phyloP scores from a whole-genome alignment of 225 moss, liverwort and hornwort species.

The Pleurozium schreberi region DNA sequence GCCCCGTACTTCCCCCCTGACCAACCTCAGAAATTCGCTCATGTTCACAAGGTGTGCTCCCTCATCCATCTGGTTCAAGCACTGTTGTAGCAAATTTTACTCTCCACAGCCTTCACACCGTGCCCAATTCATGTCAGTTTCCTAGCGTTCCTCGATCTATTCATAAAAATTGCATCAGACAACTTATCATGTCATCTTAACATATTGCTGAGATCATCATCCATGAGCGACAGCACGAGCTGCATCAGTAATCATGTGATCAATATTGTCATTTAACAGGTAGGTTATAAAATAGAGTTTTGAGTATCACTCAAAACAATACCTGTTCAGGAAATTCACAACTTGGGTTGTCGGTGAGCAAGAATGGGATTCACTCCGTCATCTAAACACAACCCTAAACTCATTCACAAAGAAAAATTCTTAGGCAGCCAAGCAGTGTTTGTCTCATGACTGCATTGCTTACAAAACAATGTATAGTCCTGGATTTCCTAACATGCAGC shows the following conservation, averaged over 20 bases:
- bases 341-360: neutral
- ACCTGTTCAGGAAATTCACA: neutral
- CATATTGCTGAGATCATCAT: neutral
- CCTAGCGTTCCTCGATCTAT: neutral
- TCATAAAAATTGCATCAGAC: neutral
- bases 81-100: neutral
- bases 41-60: conserved; percentile 84
- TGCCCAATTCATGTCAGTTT: neutral
- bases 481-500: neutral
- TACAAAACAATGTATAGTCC: neutral
- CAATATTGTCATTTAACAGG: neutral
- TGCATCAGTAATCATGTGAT: neutral
- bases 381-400: conserved; percentile 9
- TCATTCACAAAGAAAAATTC: neutral
- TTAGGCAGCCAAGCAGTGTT: neutral
- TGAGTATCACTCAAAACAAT: neutral
- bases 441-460: neutral
- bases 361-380: neutral
- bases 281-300: neutral
- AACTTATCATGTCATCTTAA: neutral
- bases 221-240: neutral
- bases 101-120: neutral
- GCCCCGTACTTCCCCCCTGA: conserved; percentile 97
- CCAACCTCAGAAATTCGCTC: conserved; percentile 94
- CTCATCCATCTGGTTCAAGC: neutral